Conservation (phyloP, 371 early-diverging fungal genomes). For the Mortierella sp. region DNA sequence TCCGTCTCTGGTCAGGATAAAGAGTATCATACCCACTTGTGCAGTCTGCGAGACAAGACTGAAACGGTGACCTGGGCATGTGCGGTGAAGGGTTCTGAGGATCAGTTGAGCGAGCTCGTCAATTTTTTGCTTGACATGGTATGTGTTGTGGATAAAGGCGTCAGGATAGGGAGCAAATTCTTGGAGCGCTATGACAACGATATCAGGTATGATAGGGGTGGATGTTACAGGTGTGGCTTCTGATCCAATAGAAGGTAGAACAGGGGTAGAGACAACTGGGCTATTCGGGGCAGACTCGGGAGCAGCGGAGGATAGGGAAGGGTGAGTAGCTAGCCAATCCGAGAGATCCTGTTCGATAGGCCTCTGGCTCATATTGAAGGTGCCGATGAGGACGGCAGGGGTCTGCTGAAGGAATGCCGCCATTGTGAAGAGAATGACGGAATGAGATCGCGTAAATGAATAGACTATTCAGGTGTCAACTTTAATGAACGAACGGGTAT, state of each 20-base stretch:
- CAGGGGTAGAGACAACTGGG: constrained; percentile 12
- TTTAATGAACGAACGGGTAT: background rate
- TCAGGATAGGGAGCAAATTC: constrained; percentile 58
- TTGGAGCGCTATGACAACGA: constrained; percentile 60
- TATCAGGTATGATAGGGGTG: constrained; percentile 55
- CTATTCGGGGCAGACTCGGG: constrained; percentile 32
- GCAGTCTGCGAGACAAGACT: constrained; percentile 39
- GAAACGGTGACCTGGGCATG: constrained; percentile 46
- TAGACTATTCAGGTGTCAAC: background rate
- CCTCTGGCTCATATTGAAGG: constrained; percentile 53
- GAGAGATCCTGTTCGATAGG: constrained; percentile 54
- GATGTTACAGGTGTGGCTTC: background rate
- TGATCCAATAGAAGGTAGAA: background rate
- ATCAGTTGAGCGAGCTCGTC: constrained; percentile 31
- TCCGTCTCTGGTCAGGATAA: constrained; percentile 54
- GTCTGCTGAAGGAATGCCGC: constrained; percentile 12
- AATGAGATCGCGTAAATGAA: background rate
- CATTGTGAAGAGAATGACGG: constrained; percentile 5
- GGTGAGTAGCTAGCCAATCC: constrained; percentile 57
- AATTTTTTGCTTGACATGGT: constrained; percentile 23
- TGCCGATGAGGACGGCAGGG: constrained; percentile 56
- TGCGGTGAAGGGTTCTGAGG: constrained; percentile 36
- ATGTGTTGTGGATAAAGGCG: constrained; percentile 50
- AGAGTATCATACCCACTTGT: constrained; percentile 55
- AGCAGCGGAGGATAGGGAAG: constrained; percentile 26